Percentiles rank a stretch among this genome's conserved stretches.
These are phyloP conservation scores for Ensete glaucum DNA, from an alignment of 176 grass and related monocot genomes.

Conservation along the genomic window DNA sequence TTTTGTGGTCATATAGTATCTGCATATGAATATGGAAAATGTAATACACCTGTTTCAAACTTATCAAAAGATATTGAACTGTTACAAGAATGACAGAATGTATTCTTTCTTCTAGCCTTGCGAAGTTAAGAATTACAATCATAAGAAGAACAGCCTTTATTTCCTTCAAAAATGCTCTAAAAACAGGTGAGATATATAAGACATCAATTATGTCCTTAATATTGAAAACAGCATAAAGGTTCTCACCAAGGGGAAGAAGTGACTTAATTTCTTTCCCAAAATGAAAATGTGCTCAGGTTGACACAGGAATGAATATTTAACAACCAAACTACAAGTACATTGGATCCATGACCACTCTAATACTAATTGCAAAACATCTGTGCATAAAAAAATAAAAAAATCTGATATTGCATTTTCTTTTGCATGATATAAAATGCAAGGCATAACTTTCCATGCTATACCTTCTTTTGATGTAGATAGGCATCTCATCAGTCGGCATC, in stretches of 20 bases:
- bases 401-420: background rate
- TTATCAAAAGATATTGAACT: background rate
- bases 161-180: background rate
- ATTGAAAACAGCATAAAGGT: background rate
- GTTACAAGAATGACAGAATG: constrained; percentile 1
- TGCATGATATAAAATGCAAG: background rate
- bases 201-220: background rate
- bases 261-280: background rate
- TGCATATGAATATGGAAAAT: constrained; percentile 49
- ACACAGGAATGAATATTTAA: background rate
- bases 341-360: background rate
- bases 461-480: background rate
- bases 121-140: background rate
- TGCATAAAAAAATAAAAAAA: background rate
- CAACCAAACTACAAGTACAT: background rate
- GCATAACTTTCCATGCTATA: too few species aligned
- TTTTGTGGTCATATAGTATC: constrained; percentile 80
- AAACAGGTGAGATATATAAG: background rate
- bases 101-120: background rate
- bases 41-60: constrained; percentile 24
- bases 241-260: background rate
- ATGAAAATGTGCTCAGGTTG: background rate
- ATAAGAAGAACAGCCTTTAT: background rate
- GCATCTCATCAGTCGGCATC: background rate
- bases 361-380: background rate